phyloP scores from a whole-genome alignment of 2,329 filamentous ascomycete species.

The Scedosporium dehoogii region DNA sequence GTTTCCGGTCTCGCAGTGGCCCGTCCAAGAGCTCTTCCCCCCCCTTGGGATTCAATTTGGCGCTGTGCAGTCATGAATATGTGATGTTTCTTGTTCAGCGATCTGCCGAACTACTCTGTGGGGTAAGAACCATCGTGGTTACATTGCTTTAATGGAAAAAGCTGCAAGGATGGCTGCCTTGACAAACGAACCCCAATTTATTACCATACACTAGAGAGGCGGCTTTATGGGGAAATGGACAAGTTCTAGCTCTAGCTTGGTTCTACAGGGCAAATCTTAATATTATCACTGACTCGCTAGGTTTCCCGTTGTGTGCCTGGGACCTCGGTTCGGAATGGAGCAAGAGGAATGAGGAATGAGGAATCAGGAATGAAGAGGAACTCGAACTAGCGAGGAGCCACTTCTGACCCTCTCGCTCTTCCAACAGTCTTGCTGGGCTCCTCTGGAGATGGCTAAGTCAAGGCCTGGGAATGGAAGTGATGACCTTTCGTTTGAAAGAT shows the following conservation, averaged over 20 bases:
- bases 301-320: not conserved
- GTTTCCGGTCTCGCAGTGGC: slow-evolving; percentile 18
- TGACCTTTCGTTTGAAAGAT: not conserved
- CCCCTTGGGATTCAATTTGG: slow-evolving; percentile 42
- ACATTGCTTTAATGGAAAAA: not conserved
- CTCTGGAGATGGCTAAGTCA: not conserved
- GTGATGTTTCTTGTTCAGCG: not conserved
- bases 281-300: not conserved
- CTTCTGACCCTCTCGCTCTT: not conserved
- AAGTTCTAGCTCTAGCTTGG: not conserved
- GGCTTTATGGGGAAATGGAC: not conserved
- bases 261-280: not conserved
- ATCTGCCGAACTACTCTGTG: not conserved
- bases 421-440: not conserved
- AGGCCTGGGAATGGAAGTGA: not conserved
- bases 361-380: too few species aligned
- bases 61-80: slow-evolving; percentile 36
- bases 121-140: not conserved
- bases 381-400: too few species aligned
- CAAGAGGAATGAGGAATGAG: not conserved
- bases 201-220: not conserved
- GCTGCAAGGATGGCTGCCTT: not conserved
- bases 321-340: not conserved
- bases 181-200: not conserved
- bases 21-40: slow-evolving; percentile 18